Evolutionary conservation across 2,329 filamentous ascomycete species (phyloP).

Genomic region (Cercospora janseana): DNA sequence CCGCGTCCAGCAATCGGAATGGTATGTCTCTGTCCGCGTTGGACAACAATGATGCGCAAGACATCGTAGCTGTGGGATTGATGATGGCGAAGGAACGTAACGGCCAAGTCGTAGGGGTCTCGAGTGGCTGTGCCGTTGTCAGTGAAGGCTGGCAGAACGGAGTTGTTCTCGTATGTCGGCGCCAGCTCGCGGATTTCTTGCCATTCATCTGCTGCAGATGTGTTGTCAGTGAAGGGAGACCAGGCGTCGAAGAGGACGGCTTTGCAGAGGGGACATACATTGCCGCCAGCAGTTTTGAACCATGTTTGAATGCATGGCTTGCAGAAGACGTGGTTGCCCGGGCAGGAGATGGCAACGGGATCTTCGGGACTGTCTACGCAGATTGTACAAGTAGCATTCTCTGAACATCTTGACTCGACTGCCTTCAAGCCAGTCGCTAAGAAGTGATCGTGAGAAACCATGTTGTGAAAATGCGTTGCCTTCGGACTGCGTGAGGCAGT

Average conservation of each 20-base stretch:
- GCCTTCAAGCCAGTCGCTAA: not conserved
- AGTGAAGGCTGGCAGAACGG: not conserved
- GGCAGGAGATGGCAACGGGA: not conserved
- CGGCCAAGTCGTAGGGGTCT: not conserved
- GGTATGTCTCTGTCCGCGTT: not conserved
- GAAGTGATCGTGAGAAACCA: not conserved
- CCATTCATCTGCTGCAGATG: not conserved
- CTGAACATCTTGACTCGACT: not conserved
- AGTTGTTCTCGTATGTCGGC: not conserved
- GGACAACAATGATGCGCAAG: not conserved
- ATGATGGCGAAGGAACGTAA: not conserved
- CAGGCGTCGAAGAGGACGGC: not conserved
- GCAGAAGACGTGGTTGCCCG: not conserved
- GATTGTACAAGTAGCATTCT: not conserved
- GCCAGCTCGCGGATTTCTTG: not conserved
- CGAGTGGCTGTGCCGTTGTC: not conserved
- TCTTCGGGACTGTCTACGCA: not conserved
- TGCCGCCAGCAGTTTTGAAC: not conserved
- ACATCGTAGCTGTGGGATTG: slow-evolving; percentile 1
- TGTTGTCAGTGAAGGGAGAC: not conserved
- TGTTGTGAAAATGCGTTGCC: not conserved
- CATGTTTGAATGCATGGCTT: not conserved
- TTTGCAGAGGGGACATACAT: not conserved
- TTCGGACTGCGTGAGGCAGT: not conserved
- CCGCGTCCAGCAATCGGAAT: not conserved